Evolutionary conservation across 1,284 basidiomycete genomes (phyloP), one percentile per base, ranked within the genome.

Genomic region (Caloboletus firmus): DNA sequence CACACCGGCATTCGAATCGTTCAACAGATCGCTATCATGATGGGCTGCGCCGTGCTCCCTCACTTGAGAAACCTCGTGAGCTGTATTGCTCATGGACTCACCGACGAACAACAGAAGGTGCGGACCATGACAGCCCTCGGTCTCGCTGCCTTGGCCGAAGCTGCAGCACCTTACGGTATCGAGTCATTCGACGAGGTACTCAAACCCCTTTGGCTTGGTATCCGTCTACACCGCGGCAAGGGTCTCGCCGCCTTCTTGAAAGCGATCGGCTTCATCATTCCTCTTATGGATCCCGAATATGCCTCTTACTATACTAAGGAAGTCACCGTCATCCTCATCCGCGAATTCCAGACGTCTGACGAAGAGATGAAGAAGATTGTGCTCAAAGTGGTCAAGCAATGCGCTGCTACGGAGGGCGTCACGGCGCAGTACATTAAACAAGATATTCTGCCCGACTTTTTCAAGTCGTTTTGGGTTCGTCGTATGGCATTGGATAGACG

Each of bases 331-430:
- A 97, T 98, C 70, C 86, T 99, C 56, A 99, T 99, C 59, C 93
- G 97, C 70, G 97, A 99, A 76, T 99, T 99, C 79, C 95, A 97
- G 73, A 98, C 94, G 7, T 97, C 96, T 10, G 97, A 99, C 71
- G 97, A 99, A 74, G 97, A 99, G 79, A 99, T 99, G 97, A 97
- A 98, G 80, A 97, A 98, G 80, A 99, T 99, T 63, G 96, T 99
- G 4, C 77, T 99, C 49, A 98, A 99, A 72, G 97, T 99, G 51
- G 95, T 99, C 67, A 97, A 98, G 75, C 96, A 99, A 72, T 99
- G 97, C 69, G 93, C 97, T 36, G 92, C 93, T 8, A 99, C 97
- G 0, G 97, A 99, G 67, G 95, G 95, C 76, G 95, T 98, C 37
- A 93, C 93, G 0, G 85, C 94, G 4, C 81, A 84, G 31, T 98